phyloP scores from a whole-genome alignment of 2,329 filamentous ascomycete species.

The Talaromyces rugulosus region DNA sequence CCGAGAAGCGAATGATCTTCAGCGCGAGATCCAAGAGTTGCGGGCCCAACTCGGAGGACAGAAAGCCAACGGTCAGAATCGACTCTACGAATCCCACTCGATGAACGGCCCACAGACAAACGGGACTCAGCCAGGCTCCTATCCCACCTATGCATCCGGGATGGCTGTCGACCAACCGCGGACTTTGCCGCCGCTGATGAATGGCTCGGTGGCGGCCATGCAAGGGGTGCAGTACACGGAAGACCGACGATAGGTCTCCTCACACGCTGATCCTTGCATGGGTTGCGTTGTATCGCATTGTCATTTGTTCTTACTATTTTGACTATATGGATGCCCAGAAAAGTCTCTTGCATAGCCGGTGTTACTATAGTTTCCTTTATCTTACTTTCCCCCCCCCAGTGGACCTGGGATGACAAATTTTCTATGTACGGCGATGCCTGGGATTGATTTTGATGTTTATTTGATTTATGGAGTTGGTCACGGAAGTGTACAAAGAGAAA shows the following conservation, averaged over 20 bases:
- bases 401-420: not conserved
- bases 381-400: constrained; percentile 4
- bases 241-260: constrained; percentile 34
- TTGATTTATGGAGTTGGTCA: constrained; percentile 10
- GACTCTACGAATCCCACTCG: constrained; percentile 34
- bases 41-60: constrained; percentile 32
- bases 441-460: not conserved
- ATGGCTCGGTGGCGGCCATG: constrained; percentile 42
- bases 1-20: constrained; percentile 36
- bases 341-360: constrained; percentile 1
- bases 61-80: constrained; percentile 28
- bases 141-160: constrained; percentile 25
- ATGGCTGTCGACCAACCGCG: constrained; percentile 40
- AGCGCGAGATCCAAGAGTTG: constrained; percentile 33
- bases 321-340: not conserved
- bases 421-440: not conserved
- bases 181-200: constrained; percentile 45
- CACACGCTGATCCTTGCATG: constrained; percentile 3
- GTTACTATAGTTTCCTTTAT: constrained; percentile 10
- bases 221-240: constrained; percentile 50
- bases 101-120: constrained; percentile 30
- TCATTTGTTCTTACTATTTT: not conserved
- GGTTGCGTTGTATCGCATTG: constrained; percentile 1
- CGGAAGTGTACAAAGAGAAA: constrained; percentile 14
- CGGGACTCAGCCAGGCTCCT: constrained; percentile 28